Conservation (phyloP, 305 asterid genomes). For the Plantago coronopus region DNA sequence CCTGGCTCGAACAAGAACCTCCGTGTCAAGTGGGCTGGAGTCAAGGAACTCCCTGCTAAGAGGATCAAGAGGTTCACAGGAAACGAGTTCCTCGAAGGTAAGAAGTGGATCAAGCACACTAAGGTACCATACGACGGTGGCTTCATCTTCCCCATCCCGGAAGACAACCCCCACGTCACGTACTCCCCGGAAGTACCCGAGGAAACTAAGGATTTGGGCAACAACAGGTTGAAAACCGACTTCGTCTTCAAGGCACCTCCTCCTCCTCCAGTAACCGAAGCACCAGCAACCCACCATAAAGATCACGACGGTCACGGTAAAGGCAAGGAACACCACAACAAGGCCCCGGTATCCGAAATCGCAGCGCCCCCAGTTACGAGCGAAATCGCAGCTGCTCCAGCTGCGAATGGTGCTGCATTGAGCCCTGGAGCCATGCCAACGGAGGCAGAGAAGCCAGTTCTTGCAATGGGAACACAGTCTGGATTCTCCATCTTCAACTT, state of each 20-base stretch:
- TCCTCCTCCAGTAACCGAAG: not conserved
- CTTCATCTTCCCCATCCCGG: constrained; percentile 49
- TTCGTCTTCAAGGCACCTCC: not conserved
- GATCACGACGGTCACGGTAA: not conserved
- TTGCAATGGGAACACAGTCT: not conserved
- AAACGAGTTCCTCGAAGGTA: constrained; percentile 43
- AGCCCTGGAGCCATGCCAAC: constrained; percentile 5
- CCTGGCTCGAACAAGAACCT: constrained; percentile 49
- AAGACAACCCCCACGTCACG: constrained; percentile 32
- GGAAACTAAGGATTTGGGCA: constrained; percentile 58
- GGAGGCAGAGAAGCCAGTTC: not conserved
- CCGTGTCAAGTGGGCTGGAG: constrained; percentile 51
- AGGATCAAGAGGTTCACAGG: constrained; percentile 52
- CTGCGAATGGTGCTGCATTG: not conserved
- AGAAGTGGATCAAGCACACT: constrained; percentile 40
- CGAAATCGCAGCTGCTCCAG: constrained; percentile 8
- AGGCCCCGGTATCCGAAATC: not conserved
- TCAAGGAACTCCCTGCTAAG: constrained; percentile 45
- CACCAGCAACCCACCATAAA: not conserved
- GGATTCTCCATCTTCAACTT: not conserved
- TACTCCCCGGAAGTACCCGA: constrained; percentile 59
- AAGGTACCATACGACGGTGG: constrained; percentile 45
- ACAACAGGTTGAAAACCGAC: constrained; percentile 9
- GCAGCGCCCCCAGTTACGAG: not conserved
- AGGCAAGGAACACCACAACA: not conserved